Evolutionary conservation across 1,139 yeast genomes (phyloP).

Genomic region (Scheffersomyces lignicola): DNA sequence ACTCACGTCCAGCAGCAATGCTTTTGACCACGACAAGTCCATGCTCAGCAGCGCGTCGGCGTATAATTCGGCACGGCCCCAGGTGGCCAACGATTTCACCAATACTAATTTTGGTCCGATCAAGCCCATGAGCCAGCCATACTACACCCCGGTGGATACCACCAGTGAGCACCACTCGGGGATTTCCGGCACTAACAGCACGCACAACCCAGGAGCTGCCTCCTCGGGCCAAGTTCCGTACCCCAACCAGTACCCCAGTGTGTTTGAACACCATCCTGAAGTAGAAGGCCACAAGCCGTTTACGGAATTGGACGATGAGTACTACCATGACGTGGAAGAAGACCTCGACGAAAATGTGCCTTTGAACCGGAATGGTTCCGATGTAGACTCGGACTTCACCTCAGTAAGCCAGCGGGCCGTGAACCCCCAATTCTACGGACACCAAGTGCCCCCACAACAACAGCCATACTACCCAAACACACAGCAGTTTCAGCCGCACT

Average conservation of each 20-base stretch:
- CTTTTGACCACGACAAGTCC: conserved; percentile 7
- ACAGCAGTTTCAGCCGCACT: conserved; percentile 18
- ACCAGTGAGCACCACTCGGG: not conserved
- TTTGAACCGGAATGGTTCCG: conserved; percentile 17
- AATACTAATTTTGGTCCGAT: not conserved
- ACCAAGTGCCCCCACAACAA: conserved; percentile 10
- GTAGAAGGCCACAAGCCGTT: conserved; percentile 52
- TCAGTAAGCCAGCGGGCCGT: conserved; percentile 77
- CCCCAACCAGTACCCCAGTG: conserved; percentile 15
- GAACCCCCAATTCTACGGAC: conserved; percentile 53
- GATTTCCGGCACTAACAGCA: not conserved
- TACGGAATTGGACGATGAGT: conserved; percentile 42
- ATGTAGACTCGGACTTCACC: conserved; percentile 65
- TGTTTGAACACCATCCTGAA: conserved; percentile 47
- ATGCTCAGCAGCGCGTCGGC: conserved; percentile 21
- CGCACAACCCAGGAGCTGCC: not conserved
- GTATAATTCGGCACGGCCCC: conserved; percentile 37
- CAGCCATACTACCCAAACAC: conserved; percentile 12
- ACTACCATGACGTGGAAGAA: conserved; percentile 16
- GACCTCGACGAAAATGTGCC: conserved; percentile 9
- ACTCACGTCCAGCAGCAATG: conserved; percentile 3
- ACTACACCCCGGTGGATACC: not conserved
- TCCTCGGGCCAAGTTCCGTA: conserved; percentile 8
- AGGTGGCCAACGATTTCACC: conserved; percentile 37
- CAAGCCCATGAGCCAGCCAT: conserved; percentile 2